Evolutionary conservation across 495 filamentous ascomycete genomes (phyloP), one percentile per base, ranked within the genome.

Genomic region (Talaromyces proteolyticus): DNA sequence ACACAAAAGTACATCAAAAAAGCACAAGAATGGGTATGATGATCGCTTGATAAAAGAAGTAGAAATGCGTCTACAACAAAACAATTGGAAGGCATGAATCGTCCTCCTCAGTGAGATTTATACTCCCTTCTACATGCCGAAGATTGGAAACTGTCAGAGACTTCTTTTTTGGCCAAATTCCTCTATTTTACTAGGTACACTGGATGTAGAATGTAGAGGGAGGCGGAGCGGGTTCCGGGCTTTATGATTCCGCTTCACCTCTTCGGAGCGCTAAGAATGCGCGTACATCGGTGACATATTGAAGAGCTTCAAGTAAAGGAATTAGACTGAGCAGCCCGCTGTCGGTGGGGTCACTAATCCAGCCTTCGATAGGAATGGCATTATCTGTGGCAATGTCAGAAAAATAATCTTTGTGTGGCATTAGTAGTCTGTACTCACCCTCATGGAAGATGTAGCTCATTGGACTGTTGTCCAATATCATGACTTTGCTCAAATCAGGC

Each of bases 371-470:
- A 2, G 89, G 89, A 57, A 95, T 93, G 46, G 89, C 89, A 67
- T 95, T 98, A 69, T 98, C 93, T 57, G 64, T 64, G 19, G 7
- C 21, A 29, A 46, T n/a, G 23, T 19, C 25, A 52, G 24, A 44
- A 44, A 17, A 40, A 34, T 8, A 41, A 12, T 51, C 14, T 18
- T 8, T 45, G 42, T 23, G 4, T n/a, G 17, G 34, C 7, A 6
- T 17, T n/a, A 26, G n/a, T 24, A 16, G 6, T 3, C n/a, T 34
- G 49, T 21, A 16, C 43, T 19, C 64, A 96, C 93, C 94, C 82
- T 95, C 89, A 63, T 98, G 93, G 73, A 98, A 98, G 72, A 95
- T 89, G 66, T 98, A 98, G 69, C 91, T 95, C 75, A 95, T 82
- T 12, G 93, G 94, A 62, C 90, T 96, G 61, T 98, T 98, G 69